Evolutionary conservation across 192 early-diverging fungal genomes (phyloP).

Genomic region (Phlyctochytrium arcticum): DNA sequence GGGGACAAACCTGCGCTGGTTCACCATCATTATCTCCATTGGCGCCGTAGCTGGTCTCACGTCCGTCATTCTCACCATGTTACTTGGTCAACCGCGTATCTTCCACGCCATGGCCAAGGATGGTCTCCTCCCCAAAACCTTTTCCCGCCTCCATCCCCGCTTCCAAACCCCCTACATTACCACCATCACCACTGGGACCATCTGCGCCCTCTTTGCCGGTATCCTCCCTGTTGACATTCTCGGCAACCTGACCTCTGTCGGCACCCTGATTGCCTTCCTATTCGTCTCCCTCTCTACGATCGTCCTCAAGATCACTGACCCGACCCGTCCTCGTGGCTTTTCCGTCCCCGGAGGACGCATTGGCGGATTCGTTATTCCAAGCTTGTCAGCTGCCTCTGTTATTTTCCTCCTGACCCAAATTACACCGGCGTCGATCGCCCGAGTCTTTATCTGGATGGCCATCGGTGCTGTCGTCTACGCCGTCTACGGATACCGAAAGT

Average conservation of each 20-base stretch:
- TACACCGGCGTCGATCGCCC: slow-evolving; percentile 55
- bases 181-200: slow-evolving; percentile 61
- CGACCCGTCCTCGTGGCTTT: slow-evolving; percentile 66
- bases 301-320: slow-evolving; percentile 65
- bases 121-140: slow-evolving; percentile 72
- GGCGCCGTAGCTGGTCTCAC: slow-evolving; percentile 75
- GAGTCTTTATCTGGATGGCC: slow-evolving; percentile 74
- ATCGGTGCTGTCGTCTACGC: slow-evolving; percentile 74
- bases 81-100: slow-evolving; percentile 85
- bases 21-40: slow-evolving; percentile 70
- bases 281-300: slow-evolving; percentile 74
- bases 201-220: slow-evolving; percentile 65
- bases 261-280: slow-evolving; percentile 78
- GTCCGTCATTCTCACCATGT: slow-evolving; percentile 70
- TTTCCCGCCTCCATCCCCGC: slow-evolving; percentile 64
- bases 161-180: slow-evolving; percentile 75
- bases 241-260: slow-evolving; percentile 80
- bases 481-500: slow-evolving; percentile 60
- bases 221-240: slow-evolving; percentile 78
- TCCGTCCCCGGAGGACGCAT: slow-evolving; percentile 60
- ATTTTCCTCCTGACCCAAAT: slow-evolving; percentile 41
- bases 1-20: slow-evolving; percentile 54
- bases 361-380: slow-evolving; percentile 64
- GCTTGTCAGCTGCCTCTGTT: slow-evolving; percentile 1
- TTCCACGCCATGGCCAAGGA: slow-evolving; percentile 82